Conservation (phyloP, 257 asterid species). For the Catharanthus roseus region DNA sequence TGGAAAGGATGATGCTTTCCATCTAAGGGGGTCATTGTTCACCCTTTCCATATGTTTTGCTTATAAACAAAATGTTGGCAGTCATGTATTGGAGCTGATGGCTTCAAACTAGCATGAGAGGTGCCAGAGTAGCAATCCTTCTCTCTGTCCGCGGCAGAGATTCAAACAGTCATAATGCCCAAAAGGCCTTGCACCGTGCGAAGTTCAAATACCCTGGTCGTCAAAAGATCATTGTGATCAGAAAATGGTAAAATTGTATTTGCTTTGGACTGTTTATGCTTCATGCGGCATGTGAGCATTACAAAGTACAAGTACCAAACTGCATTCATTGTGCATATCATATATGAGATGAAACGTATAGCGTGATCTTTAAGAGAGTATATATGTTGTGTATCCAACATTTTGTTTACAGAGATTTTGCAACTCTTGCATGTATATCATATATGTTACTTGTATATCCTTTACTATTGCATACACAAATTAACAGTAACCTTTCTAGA, state of each 20-base stretch:
- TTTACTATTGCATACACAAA: too few relatives aligned
- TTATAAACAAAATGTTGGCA: constrained; percentile 35
- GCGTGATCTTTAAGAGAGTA: background rate
- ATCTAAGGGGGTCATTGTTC: constrained; percentile 32
- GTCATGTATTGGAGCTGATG: constrained; percentile 37
- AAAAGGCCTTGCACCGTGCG: constrained; percentile 32
- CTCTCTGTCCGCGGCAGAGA: constrained; percentile 28
- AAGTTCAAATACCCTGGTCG: constrained; percentile 33
- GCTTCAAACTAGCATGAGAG: constrained; percentile 29
- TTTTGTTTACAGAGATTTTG: background rate
- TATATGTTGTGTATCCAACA: background rate
- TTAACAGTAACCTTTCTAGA: background rate
- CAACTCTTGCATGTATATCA: background rate
- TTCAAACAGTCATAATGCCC: constrained; percentile 19
- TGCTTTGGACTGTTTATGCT: background rate
- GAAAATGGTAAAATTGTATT: constrained; percentile 23
- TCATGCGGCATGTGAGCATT: background rate
- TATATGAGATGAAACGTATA: background rate
- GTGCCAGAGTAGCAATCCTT: constrained; percentile 31
- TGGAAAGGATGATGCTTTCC: constrained; percentile 34
- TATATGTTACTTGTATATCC: background rate
- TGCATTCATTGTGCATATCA: background rate
- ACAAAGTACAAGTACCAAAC: background rate
- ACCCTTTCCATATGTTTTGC: constrained; percentile 32
- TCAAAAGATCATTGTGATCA: constrained; percentile 24